Conservation (phyloP, 176 grass and related monocot genomes). For the Eleusine indica region DNA sequence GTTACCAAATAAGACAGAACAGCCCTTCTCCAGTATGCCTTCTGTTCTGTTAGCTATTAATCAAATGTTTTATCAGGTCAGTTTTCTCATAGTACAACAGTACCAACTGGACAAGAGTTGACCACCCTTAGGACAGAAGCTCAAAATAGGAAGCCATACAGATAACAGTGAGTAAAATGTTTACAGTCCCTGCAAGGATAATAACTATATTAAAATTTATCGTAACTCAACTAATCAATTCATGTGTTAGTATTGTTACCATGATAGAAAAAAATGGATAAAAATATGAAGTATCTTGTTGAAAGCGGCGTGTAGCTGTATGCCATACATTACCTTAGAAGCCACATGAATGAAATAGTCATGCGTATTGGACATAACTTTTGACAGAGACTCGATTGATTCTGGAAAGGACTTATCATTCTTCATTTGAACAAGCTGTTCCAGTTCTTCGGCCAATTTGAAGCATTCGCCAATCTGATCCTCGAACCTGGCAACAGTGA, state of each 20-base stretch:
- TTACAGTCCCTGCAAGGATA: not conserved
- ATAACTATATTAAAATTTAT: not conserved
- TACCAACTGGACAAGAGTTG: slow-evolving; percentile 1
- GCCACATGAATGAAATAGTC: slow-evolving; percentile 91
- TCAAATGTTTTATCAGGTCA: not conserved
- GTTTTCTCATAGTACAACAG: not conserved
- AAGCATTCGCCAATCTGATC: slow-evolving; percentile 61
- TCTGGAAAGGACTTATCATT: slow-evolving; percentile 46
- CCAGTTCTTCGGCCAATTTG: slow-evolving; percentile 68
- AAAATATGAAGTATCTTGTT: not conserved
- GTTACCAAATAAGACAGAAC: not conserved
- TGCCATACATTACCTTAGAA: slow-evolving; percentile 62
- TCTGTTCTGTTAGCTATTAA: not conserved
- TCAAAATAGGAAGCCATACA: not conserved
- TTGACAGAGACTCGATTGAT: slow-evolving; percentile 63
- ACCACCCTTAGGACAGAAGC: not conserved
- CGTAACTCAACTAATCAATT: slow-evolving; percentile 5
- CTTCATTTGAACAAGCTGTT: slow-evolving; percentile 72
- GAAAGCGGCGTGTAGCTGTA: not conserved
- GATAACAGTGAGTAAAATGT: not conserved
- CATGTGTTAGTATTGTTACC: not conserved
- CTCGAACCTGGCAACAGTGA: slow-evolving; percentile 66
- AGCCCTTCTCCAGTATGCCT: not conserved
- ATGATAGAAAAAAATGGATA: slow-evolving; percentile 9
- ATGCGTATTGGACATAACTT: slow-evolving; percentile 77